Evolutionary conservation across 352 stramenopile genomes (phyloP), one percentile per base, ranked within the genome.

Genomic region (Thraustotheca clavata): DNA sequence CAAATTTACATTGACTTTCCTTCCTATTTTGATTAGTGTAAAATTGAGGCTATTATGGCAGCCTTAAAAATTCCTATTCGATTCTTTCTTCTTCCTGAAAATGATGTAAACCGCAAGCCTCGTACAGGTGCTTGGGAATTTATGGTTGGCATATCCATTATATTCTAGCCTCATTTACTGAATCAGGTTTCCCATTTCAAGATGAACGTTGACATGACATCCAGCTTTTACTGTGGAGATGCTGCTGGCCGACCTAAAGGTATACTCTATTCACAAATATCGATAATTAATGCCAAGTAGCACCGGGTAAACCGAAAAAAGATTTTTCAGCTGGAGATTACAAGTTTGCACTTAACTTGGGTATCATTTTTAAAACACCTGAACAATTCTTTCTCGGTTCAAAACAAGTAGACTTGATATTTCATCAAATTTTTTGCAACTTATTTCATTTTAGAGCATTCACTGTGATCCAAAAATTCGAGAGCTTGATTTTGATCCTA

Each of bases 341-440:
- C 70, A 91, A 93, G 67, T 94, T 96, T 52, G 88, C 89, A 14
- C 67, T 95, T 5, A 96, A 96, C 69, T 62, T 85, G n/a, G 74
- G 74, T 0, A 46, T 96, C 29, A 62, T 66, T 27, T 96, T 96
- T 68, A 71, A 81, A 43, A 96, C 88, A 1, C 88, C 89, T 3
- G 87, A 96, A 57, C 75, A 75, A 43, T 72, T 96, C 7, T 95
- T 96, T 49, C 49, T 92, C 27, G 60, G 69, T 22, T 80, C 77
- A 0, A 89, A 80, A 43, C 83, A 70, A 5, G 33, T 71, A 14
- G 60, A 34, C 16, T 33, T 29, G 12, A 29, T 33, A 14, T 70
- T 27, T 24, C 27, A 14, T 26, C 18, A 46, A 3, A 40, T 68
- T 61, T 41, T 34, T 20, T 12, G n/a, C 26, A 18, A 8, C 20